phyloP scores from a whole-genome alignment of 805 yeast species.

The Candida maesae region DNA sequence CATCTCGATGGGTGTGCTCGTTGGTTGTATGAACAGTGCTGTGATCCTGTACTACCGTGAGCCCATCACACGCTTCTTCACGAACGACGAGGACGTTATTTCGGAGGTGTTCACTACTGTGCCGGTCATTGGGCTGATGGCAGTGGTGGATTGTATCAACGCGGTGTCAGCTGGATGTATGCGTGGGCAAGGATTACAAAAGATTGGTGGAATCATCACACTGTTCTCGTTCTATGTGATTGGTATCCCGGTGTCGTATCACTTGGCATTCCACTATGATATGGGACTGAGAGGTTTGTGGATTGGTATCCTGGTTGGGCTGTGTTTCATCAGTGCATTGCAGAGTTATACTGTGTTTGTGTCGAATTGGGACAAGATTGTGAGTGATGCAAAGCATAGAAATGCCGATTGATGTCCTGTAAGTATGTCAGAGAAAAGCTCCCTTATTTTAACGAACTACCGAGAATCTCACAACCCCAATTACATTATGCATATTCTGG shows the following conservation, averaged over 20 bases:
- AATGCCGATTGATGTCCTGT: constrained; percentile 19
- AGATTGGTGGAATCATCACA: constrained; percentile 69
- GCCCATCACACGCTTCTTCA: constrained; percentile 54
- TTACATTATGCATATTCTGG: too few relatives aligned
- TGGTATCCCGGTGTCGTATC: constrained; percentile 65
- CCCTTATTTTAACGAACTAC: too few relatives aligned
- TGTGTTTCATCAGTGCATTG: constrained; percentile 45
- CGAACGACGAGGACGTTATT: constrained; percentile 57
- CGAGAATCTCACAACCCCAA: too few relatives aligned
- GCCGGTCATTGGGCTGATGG: constrained; percentile 63
- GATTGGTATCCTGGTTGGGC: constrained; percentile 67
- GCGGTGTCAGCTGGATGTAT: constrained; percentile 76
- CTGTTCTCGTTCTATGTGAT: constrained; percentile 64
- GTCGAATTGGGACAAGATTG: constrained; percentile 49
- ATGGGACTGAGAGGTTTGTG: constrained; percentile 64
- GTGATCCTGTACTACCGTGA: constrained; percentile 46
- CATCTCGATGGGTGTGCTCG: constrained; percentile 35
- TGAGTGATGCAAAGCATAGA: constrained; percentile 40
- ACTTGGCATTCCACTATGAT: constrained; percentile 49
- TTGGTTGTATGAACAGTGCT: constrained; percentile 49
- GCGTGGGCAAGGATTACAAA: constrained; percentile 83
- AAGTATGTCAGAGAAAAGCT: too few relatives aligned
- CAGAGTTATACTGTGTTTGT: constrained; percentile 45
- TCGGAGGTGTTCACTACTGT: constrained; percentile 48
- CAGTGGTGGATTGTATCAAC: constrained; percentile 66